phyloP scores from a whole-genome alignment of 805 yeast genomes.

The Wickerhamomyces chaumierensis region DNA sequence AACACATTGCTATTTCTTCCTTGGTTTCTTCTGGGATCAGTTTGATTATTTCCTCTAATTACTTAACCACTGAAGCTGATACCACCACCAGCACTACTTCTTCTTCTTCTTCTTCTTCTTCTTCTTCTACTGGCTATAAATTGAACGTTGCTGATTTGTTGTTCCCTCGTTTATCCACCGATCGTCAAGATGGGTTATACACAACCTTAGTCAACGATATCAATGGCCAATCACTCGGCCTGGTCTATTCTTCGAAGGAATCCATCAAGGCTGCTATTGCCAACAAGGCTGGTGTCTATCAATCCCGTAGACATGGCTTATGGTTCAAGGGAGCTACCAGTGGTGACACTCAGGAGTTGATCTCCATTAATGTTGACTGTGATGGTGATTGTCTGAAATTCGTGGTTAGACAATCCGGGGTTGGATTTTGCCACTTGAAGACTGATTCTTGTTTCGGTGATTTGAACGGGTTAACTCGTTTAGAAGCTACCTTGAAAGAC shows the following conservation, averaged over 20 bases:
- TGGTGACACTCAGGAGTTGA: slow-evolving; percentile 83
- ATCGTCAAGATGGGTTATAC: slow-evolving; percentile 76
- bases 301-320: slow-evolving; percentile 81
- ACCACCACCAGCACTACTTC: too few relatives aligned
- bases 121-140: slow-evolving; percentile 10
- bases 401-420: slow-evolving; percentile 73
- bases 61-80: slow-evolving; percentile 11
- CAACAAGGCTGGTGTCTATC: slow-evolving; percentile 83
- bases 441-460: slow-evolving; percentile 74
- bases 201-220: slow-evolving; percentile 72
- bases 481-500: slow-evolving; percentile 55
- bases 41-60: slow-evolving; percentile 13
- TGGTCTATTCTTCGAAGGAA: slow-evolving; percentile 80
- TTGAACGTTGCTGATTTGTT: slow-evolving; percentile 33
- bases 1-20: slow-evolving; percentile 9
- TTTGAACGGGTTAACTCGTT: slow-evolving; percentile 50
- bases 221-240: slow-evolving; percentile 67
- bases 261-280: slow-evolving; percentile 75
- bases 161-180: slow-evolving; percentile 51
- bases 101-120: too few relatives aligned
- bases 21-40: slow-evolving; percentile 14
- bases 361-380: slow-evolving; percentile 68
- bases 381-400: slow-evolving; percentile 88
- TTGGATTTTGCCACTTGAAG: slow-evolving; percentile 87
- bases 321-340: slow-evolving; percentile 96